These are phyloP conservation scores for Aspergillus hancockii DNA, from an alignment of 495 filamentous ascomycete species.

Conservation along the genomic window DNA sequence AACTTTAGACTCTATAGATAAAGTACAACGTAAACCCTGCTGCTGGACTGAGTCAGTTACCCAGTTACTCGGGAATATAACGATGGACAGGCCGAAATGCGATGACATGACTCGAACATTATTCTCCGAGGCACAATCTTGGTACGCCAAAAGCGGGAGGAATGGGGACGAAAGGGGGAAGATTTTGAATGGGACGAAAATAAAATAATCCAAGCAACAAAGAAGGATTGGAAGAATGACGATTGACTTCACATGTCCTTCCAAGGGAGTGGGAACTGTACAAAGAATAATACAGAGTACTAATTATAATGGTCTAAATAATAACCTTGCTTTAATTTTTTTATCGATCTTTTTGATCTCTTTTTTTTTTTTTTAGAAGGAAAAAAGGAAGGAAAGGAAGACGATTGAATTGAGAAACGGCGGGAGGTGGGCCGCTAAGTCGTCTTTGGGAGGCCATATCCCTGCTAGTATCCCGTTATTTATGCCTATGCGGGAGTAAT, in stretches of 20 bases:
- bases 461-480: constrained; percentile 5
- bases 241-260: constrained; percentile 21
- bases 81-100: neutral
- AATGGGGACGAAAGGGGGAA: neutral
- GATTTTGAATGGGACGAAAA: constrained; percentile 9
- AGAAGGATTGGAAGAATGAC: neutral
- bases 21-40: too few species aligned
- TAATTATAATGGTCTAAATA: neutral
- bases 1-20: too few species aligned
- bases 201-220: constrained; percentile 2
- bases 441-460: neutral
- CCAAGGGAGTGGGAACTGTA: constrained; percentile 7
- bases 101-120: constrained; percentile 8
- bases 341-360: too few species aligned
- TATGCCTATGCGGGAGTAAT: neutral
- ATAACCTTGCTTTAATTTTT: neutral
- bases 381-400: neutral
- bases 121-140: constrained; percentile 27
- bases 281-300: neutral
- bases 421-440: constrained; percentile 4
- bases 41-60: neutral
- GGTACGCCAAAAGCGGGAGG: constrained; percentile 26
- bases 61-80: neutral
- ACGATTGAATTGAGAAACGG: neutral
- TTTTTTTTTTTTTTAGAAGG: neutral